Base-by-base conservation (phyloP, 1,284 basidiomycete genomes). In the Ustilago hordei region DNA sequence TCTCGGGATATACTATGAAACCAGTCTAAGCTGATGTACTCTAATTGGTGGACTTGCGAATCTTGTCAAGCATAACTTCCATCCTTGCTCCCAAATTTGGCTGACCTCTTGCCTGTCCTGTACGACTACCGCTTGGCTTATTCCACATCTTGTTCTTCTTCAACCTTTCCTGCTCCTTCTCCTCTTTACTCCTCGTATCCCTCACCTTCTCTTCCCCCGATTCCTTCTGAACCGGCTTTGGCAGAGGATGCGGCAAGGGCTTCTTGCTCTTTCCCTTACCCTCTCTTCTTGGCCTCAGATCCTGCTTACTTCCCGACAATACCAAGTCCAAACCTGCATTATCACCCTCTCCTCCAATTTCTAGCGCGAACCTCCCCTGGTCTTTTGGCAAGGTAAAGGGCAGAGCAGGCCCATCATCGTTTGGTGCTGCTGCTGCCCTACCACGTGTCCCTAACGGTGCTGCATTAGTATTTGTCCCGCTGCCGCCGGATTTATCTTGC, bases 61-160 rank as follows among this genome's bases (percentile, higher is more conserved):
- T 83, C 73, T 80, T 84, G 55, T 83, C 81, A 19, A 86, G 79
- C 77, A 86, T 82, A 23, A 86, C 78, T 31, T 82, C 78, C 80
- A 86, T 80, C 45, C 84, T 70, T 3, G 79, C 81, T 41, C 81
- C 81, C 41, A 86, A 55, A 56, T 86, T 81, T 3, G 84, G 84
- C 68, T 86, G 84, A 13, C 84, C 84, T 31, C 83, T 70, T 43
- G 74, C 69, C 45, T 78, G 65, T 6, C 84, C 84, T 5, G 54
- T 64, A 1, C 57, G 56, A 69, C 83, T 84, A 4, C 79, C 75
- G 45, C 81, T 81, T 19, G 70, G 55, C 41, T 75, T 75, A 68
- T 83, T 83, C 84, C 84, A 85, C 69, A 77, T 59, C 62, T 78
- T 78, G 34, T 75, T 70, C 31, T 76, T 70, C 56, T 75, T 69